phyloP scores from a whole-genome alignment of 352 stramenopile genomes.

The Globisporangium lucens region DNA sequence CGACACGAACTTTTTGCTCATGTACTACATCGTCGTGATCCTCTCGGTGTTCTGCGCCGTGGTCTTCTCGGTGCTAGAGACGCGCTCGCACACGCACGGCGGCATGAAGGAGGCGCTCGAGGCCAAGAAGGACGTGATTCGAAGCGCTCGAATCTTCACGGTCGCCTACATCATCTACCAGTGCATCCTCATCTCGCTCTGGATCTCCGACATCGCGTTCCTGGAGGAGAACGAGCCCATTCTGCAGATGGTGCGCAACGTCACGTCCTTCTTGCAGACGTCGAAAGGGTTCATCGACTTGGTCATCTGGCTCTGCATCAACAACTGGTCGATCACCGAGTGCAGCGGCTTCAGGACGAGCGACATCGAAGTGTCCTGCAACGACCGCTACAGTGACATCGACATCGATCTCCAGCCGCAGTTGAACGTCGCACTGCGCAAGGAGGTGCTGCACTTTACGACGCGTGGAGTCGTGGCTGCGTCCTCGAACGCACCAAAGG shows the following conservation, averaged over 20 bases:
- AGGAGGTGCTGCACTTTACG: conserved; percentile 88
- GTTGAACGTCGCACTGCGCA: conserved; percentile 81
- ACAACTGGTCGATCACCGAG: conserved; percentile 37
- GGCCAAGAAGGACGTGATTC: conserved; percentile 81
- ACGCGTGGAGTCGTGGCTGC: conserved; percentile 80
- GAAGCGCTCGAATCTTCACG: conserved; percentile 77
- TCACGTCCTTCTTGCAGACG: conserved; percentile 67
- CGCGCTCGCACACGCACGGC: conserved; percentile 59
- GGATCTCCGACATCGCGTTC: conserved; percentile 58
- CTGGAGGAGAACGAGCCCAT: conserved; percentile 25
- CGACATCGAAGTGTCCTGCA: conserved; percentile 26
- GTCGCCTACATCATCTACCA: conserved; percentile 81
- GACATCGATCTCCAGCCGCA: conserved; percentile 83
- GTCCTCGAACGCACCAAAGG: conserved; percentile 59
- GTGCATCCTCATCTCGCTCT: conserved; percentile 79
- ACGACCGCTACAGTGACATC: conserved; percentile 59
- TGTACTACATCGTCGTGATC: conserved; percentile 79
- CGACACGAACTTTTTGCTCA: conserved; percentile 49
- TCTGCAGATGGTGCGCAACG: conserved; percentile 46
- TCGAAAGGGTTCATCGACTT: conserved; percentile 80
- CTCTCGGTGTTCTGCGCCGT: conserved; percentile 64
- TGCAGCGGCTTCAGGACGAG: conserved; percentile 6
- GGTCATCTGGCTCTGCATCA: conserved; percentile 83
- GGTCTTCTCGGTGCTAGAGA: conserved; percentile 65
- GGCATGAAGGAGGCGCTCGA: conserved; percentile 77